Evolutionary conservation across 2,329 filamentous ascomycete species (phyloP).

Genomic region (Alternaria sp.): DNA sequence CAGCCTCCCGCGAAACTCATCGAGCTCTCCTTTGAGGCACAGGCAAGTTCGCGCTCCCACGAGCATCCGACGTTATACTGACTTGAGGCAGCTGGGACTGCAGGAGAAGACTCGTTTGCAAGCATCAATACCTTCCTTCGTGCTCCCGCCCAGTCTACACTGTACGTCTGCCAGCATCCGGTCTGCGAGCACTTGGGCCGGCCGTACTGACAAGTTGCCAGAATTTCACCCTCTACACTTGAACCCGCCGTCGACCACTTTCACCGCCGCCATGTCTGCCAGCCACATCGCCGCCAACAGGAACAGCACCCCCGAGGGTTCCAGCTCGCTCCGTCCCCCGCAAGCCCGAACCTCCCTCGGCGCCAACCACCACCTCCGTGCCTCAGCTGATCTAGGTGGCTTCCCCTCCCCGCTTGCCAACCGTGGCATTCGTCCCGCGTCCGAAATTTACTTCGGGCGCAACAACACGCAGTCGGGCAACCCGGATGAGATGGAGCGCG

Average conservation of each 20-base stretch:
- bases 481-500: conserved; percentile 88
- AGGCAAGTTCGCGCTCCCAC: background rate
- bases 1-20: conserved; percentile 19
- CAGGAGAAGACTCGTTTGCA: conserved; percentile 32
- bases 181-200: background rate
- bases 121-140: conserved; percentile 5
- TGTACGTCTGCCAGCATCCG: conserved; percentile 10
- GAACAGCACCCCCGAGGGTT: conserved; percentile 95
- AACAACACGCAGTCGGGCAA: conserved; percentile 70
- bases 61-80: background rate
- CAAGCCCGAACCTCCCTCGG: conserved; percentile 77
- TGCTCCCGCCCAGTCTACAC: conserved; percentile 5
- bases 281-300: conserved; percentile 70
- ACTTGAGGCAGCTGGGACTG: conserved; percentile 30
- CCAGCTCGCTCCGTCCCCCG: conserved; percentile 82
- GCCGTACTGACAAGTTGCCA: conserved; percentile 4
- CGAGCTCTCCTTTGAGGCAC: conserved; percentile 40
- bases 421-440: conserved; percentile 87
- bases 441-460: conserved; percentile 88
- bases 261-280: conserved; percentile 51
- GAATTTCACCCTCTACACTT: conserved; percentile 9
- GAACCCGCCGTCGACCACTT: background rate
- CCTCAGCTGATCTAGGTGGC: conserved; percentile 93
- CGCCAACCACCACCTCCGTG: conserved; percentile 83
- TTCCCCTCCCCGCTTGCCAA: conserved; percentile 74